Evolutionary conservation across 192 early-diverging fungal species (phyloP).

Genomic region (Coemansia nantahalensis): DNA sequence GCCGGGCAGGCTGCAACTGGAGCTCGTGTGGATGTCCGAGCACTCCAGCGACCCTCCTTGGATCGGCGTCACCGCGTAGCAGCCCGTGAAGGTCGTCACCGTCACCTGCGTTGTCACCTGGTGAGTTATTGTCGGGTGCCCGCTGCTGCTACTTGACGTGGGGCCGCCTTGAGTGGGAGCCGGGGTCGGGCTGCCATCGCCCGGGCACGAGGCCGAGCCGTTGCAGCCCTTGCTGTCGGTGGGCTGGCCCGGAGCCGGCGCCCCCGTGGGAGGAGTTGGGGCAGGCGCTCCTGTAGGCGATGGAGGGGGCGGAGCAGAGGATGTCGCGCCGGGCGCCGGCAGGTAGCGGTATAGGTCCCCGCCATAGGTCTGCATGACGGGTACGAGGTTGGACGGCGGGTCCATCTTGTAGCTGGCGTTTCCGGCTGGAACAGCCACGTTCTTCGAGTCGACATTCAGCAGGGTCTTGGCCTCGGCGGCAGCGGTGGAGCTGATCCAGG

Average conservation of each 20-base stretch:
- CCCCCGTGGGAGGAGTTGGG: no score
- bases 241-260: no score
- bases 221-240: no score
- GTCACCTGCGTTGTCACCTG: no score
- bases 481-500: constrained; percentile 12
- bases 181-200: not conserved
- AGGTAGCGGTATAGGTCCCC: constrained; percentile 28
- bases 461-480: not conserved
- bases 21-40: not conserved
- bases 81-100: no score
- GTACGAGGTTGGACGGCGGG: constrained; percentile 3
- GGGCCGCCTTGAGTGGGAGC: no score
- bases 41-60: not conserved
- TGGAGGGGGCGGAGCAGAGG: not conserved
- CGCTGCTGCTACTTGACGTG: no score
- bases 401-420: constrained; percentile 12
- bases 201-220: no score
- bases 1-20: not conserved
- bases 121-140: no score
- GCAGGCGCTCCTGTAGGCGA: no score
- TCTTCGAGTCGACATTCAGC: not conserved
- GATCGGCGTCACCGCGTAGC: no score
- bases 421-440: not conserved
- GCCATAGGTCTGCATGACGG: constrained; percentile 17
- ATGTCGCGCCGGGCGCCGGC: not conserved